Base-by-base conservation (phyloP, 2,329 filamentous ascomycete genomes). In the Colletotrichum nymphaeae region DNA sequence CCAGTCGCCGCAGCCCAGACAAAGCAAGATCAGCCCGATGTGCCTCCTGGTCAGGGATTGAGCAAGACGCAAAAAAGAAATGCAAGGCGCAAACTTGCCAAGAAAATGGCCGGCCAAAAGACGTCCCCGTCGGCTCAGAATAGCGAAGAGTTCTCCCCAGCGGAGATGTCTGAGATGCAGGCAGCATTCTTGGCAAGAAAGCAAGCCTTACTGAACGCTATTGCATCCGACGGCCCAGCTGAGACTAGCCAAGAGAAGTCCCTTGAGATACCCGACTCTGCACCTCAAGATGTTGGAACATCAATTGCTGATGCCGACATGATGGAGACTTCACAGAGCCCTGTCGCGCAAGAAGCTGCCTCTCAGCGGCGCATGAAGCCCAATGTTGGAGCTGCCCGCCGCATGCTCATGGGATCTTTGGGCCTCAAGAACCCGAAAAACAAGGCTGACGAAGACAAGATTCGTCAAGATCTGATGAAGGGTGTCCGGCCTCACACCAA, bases 391-490 rank as follows among this genome's bases (percentile, higher is more conserved):
- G 91, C 92, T 64, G 90, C 91, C 2, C 88, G 90, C 66, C 89
- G 94, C 75, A 84, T 95, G 69, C 81, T 96, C 0, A 94, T 95
- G 77, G 91, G 92, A 9, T 92, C 93, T 7, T 85, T 96, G 4
- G 94, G 93, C 4, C 81, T 95, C 11, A 90, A 90, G 67, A 88
- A 88, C 4, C 93, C 94, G 1, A 93, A 92, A 77, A 91, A 86
- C 1, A 92, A 93, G 76, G 88, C 88, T 35, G 93, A 95, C 22
- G 92, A 93, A 78, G 89, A 92, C 19, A 87, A 88, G 49, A 81
- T 93, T 6, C 89, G 90, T 30, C 84, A 87, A 74, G 88, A 89
- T 69, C 81, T 94, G 28, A 89, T 90, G 84, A 88, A 87, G 74
- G 84, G 88, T 80, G 84, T 87, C 67, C 85, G 82, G 63, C 85